Base-by-base conservation (phyloP, 2,329 filamentous ascomycete genomes). In the Arthrocladium fulminans region DNA sequence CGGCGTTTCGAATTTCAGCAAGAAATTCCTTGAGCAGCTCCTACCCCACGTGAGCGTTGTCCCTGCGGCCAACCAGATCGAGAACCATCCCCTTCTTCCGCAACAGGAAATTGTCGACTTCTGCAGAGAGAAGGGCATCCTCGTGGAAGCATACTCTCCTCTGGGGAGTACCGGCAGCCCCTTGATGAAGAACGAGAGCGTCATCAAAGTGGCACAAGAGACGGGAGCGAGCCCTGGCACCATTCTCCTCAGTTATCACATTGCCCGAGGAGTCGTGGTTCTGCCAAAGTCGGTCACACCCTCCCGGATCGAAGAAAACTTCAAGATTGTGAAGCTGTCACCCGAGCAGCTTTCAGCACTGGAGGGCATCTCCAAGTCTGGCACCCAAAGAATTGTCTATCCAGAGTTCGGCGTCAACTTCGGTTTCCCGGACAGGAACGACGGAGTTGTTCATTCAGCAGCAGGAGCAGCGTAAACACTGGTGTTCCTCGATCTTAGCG, bases 121-220 rank as follows among this genome's bases (percentile, higher is more conserved):
- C 64, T 71, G 74, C 60, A 69, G 68, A 49, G 55, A 62, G 12
- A 70, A 73, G 48, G 69, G 69, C 19, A 77, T 77, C 53, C 73
- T 76, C 58, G 57, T 77, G 49, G 75, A 71, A 3, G 73, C 75
- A 47, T 78, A 77, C 60, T 75, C 70, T 30, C 73, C 75, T 0
- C 72, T 77, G 13, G 75, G 75, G 10, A 77, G 76, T 59, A 71
- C 67, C 7, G 68, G 68, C 2, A 67, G 65, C 47, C 68, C 68
- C 25, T 52, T 71, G 24, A 65, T 71, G 57, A 64, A 62, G 8
- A 66, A 66, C 0, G 65, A 65, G 48, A 63, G 66, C 3, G 64
- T 71, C 23, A 62, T 68, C 15, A 63, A 65, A 39, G 64, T 71
- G 30, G 66, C 68, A 3, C 57, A 67, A 51, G 64, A 65, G 57